Evolutionary conservation across 176 grass and related monocot genomes (phyloP), one percentile per base, ranked within the genome.

Genomic region (Canna indica): DNA sequence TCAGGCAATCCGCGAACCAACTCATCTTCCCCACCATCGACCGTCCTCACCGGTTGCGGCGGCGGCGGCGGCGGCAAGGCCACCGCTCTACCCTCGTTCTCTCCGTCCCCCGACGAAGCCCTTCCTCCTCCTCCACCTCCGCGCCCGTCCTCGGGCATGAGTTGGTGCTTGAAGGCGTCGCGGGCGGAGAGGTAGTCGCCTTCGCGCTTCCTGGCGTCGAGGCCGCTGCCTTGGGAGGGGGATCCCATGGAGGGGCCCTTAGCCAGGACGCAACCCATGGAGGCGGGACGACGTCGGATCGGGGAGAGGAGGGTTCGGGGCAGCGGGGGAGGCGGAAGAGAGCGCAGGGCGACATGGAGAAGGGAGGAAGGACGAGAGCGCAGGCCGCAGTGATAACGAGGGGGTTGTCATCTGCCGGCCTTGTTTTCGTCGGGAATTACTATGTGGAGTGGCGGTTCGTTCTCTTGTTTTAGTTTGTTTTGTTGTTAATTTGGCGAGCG

Each of bases 1-100:
- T 71, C 74, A 58, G 88, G 88, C 84, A 84, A 90, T 2, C 88
- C 88, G 67, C 73, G 78, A 26, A 91, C 78, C 68, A 87, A 64
- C 73, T 90, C 79, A 39, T 84, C 88, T 2, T 70, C 78, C 2
- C 63, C 12, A 38, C 17, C 76, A 42, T 38, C 41, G 48, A 50
- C 54, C 54, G 25, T 26, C 10, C 32, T 45, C 22, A 35, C 52
- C 27, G 7, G 30, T 28, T 27, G 34, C 24, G 48, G 8, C 11
- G 5, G 36, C 16, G 58, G 78, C 3, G 24, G 38, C 14, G 44
- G 47, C 4, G 41, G 24, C 14, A 15, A n/a, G n/a, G n/a, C 20
- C 26, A 0, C 26, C 5, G 10, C 13, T 6, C 25, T 1, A 1
- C 31, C 69, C 26, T 34, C 33, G 33, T 13, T 28, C 59, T 10